Evolutionary conservation across 169 alveolate genomes (phyloP), one percentile per base, ranked within the genome.

Genomic region (Plasmodium sp.): DNA sequence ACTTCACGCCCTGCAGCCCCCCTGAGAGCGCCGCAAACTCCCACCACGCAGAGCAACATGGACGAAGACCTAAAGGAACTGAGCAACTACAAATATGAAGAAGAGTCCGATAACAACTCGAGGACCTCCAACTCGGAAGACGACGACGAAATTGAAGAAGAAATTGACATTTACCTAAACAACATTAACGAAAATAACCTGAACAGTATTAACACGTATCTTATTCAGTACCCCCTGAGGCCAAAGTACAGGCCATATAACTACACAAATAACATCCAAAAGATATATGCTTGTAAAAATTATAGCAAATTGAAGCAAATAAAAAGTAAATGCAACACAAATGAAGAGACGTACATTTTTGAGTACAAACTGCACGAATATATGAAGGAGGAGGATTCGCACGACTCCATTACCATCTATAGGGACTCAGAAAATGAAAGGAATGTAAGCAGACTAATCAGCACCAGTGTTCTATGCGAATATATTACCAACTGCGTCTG

Each of bases 201-300:
- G 58, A 92, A 92, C 58, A 71, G 74, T n/a, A 92, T 92, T 22
- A 82, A 82, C 62, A 92, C 95, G 34, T 92, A 92, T 43, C 62
- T 92, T 22, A 83, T 92, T 56, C 95, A 92, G 48, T 92, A 92
- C 62, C 95, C 95, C 0, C 77, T 92, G 36, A 67, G 95, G 27
- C 95, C 95, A n/a, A 92, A 92, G 54, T 92, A 92, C 75, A 67
- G 95, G 12, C 95, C 95, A 2, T 92, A 92, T 31, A 81, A 92
- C 51, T 92, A 67, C 54, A 92, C 95, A 1, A 92, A 73, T 62
- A 92, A 45, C 73, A 73, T 92, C 6, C 81, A 92, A 73, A 92
- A 92, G 14, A 92, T 92, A 36, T 92, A 92, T 82, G 43, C 74
- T 34, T 45, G 92, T 39, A 82, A 81, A 51, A 83, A 72, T 33